A percentile compares a stretch with the other conserved stretches of the same genome.
Conservation (phyloP, 306 rosid genomes). For the Senna tora region DNA sequence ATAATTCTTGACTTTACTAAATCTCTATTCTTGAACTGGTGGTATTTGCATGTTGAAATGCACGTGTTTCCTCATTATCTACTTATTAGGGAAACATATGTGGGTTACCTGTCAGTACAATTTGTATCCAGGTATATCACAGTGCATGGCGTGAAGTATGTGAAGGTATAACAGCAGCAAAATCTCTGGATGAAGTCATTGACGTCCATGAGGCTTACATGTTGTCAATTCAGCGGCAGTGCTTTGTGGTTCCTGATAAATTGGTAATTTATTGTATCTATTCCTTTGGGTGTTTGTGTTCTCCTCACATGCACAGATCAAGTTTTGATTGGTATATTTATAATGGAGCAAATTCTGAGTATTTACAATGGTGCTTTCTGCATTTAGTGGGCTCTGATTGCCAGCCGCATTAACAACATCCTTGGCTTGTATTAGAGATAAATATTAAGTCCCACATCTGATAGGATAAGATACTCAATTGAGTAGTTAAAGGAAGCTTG, state of each 20-base stretch:
- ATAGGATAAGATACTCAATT: too few relatives aligned
- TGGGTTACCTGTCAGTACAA: constrained; percentile 42
- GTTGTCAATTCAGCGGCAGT: constrained; percentile 89
- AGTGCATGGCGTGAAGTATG: constrained; percentile 99
- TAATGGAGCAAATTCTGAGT: constrained; percentile 41
- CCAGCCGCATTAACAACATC: constrained; percentile 91
- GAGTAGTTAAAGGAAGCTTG: too few relatives aligned
- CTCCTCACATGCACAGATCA: constrained; percentile 27
- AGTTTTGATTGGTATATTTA: constrained; percentile 33
- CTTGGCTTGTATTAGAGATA: too few relatives aligned
- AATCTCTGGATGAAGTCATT: constrained; percentile 91
- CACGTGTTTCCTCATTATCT: background rate
- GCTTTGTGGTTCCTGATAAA: constrained; percentile 97
- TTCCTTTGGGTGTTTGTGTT: constrained; percentile 17
- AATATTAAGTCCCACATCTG: too few relatives aligned
- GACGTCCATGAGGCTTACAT: constrained; percentile 92
- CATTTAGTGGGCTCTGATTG: constrained; percentile 91
- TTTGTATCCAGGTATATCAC: constrained; percentile 84
- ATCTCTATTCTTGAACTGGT: background rate
- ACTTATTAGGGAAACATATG: constrained; percentile 30
- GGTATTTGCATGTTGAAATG: background rate
- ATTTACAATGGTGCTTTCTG: constrained; percentile 33
- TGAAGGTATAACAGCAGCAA: constrained; percentile 81
- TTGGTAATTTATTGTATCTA: constrained; percentile 59
- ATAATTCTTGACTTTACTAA: too few relatives aligned